These are phyloP conservation scores for Thalassiosira sp. DNA, from an alignment of 352 stramenopile genomes.

Conservation along the genomic window DNA sequence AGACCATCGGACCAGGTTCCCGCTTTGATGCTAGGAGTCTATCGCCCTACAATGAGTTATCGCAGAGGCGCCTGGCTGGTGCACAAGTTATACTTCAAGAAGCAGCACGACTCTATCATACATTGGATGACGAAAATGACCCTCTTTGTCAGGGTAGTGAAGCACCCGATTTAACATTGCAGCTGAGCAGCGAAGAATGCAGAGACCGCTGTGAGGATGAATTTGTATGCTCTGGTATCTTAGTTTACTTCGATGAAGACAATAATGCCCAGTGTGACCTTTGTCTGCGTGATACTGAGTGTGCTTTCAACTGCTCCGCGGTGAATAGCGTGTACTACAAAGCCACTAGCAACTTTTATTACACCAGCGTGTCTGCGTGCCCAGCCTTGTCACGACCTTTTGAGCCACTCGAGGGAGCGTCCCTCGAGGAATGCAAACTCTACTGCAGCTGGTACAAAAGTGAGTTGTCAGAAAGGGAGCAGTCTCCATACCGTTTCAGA, in stretches of 20 bases:
- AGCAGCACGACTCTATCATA: constrained; percentile 1
- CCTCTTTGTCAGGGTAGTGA: constrained; percentile 3
- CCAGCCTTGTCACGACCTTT: constrained; percentile 1
- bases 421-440: constrained; percentile 18
- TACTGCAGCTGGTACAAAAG: constrained; percentile 15
- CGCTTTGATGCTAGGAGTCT: no score
- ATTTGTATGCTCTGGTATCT: constrained; percentile 11
- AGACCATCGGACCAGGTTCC: no score
- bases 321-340: constrained; percentile 12
- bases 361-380: constrained; percentile 14
- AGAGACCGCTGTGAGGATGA: constrained; percentile 10
- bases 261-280: constrained; percentile 2
- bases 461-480: not conserved
- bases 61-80: not conserved
- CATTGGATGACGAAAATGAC: constrained; percentile 13
- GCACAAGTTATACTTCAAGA: not conserved
- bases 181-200: not conserved
- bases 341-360: constrained; percentile 8
- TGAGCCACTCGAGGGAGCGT: not conserved
- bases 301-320: constrained; percentile 13
- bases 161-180: constrained; percentile 1
- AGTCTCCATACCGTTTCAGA: not conserved
- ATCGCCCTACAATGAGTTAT: no score
- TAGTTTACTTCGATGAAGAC: constrained; percentile 7
- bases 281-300: constrained; percentile 10